These are phyloP conservation scores for Parietaria judaica DNA, from an alignment of 306 rosid genomes.

Conservation along the genomic window DNA sequence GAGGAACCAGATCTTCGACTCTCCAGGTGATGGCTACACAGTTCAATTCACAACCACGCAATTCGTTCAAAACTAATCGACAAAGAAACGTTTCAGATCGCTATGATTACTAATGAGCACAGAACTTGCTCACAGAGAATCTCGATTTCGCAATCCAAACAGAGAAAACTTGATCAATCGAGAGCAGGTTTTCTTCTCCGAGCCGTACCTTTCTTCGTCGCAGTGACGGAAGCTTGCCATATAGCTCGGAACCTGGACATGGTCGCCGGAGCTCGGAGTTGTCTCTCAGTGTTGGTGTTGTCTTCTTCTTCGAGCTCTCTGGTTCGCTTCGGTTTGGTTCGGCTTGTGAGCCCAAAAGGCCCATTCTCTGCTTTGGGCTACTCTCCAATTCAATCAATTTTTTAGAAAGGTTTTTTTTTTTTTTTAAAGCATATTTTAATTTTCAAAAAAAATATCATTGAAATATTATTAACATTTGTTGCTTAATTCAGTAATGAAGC, in stretches of 20 bases:
- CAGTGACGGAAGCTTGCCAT: constrained; percentile 61
- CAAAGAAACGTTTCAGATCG: no score
- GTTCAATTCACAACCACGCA: constrained; percentile 16
- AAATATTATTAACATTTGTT: no score
- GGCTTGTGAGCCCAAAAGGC: no score
- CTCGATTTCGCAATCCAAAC: not conserved
- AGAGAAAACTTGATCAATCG: not conserved
- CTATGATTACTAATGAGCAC: not conserved
- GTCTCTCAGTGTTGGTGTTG: no score
- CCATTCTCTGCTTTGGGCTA: no score
- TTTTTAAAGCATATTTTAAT: no score
- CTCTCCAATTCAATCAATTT: no score
- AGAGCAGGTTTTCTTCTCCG: not conserved
- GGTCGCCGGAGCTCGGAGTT: constrained; percentile 1
- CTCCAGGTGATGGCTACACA: constrained; percentile 50
- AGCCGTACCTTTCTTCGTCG: constrained; percentile 66
- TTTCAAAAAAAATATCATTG: no score
- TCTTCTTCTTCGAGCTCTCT: no score
- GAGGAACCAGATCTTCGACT: constrained; percentile 84
- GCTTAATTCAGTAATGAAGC: no score
- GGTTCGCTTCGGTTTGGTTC: no score
- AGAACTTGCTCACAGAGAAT: not conserved
- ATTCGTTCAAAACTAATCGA: not conserved
- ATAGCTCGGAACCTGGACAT: constrained; percentile 75
- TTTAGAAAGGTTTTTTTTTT: no score